Percentiles rank a stretch among this genome's conserved stretches.
These are phyloP conservation scores for Persicaria maculosa DNA, from an alignment of 148 eudicot species.

Conservation along the genomic window DNA sequence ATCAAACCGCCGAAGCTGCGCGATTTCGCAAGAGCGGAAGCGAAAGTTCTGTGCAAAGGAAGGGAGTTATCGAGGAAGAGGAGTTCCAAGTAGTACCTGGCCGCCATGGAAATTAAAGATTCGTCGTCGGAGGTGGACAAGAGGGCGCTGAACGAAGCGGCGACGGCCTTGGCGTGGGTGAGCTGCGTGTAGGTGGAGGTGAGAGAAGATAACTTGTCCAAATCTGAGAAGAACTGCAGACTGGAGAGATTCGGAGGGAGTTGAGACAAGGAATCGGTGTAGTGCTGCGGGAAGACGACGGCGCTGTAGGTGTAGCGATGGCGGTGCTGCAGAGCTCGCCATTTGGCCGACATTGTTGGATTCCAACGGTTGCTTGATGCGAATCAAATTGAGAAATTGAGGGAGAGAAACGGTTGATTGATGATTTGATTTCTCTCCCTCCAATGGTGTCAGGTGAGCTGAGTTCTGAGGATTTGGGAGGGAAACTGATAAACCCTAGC, in stretches of 20 bases:
- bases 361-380: neutral
- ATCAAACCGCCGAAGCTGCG: conserved; percentile 35
- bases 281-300: conserved; percentile 57
- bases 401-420: conserved; percentile 5
- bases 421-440: neutral
- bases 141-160: conserved; percentile 46
- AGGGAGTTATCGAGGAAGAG: conserved; percentile 74
- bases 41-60: conserved; percentile 62
- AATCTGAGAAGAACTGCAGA: conserved; percentile 23
- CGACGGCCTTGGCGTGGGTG: conserved; percentile 51
- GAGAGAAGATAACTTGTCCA: conserved; percentile 44
- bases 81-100: conserved; percentile 61
- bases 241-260: conserved; percentile 22
- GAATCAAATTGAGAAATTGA: neutral
- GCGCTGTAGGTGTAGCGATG: conserved; percentile 91
- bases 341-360: conserved; percentile 74
- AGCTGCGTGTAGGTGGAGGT: conserved; percentile 76
- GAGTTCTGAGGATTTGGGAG: neutral
- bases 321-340: conserved; percentile 97
- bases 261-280: conserved; percentile 31
- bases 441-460: conserved; percentile 1
- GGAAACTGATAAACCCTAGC: conserved; percentile 10
- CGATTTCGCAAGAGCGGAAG: conserved; percentile 52
- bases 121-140: conserved; percentile 26
- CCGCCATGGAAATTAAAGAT: conserved; percentile 25